These are phyloP conservation scores for Mortierella sp. DNA, from an alignment of 371 early-diverging fungal genomes.

Conservation along the genomic window DNA sequence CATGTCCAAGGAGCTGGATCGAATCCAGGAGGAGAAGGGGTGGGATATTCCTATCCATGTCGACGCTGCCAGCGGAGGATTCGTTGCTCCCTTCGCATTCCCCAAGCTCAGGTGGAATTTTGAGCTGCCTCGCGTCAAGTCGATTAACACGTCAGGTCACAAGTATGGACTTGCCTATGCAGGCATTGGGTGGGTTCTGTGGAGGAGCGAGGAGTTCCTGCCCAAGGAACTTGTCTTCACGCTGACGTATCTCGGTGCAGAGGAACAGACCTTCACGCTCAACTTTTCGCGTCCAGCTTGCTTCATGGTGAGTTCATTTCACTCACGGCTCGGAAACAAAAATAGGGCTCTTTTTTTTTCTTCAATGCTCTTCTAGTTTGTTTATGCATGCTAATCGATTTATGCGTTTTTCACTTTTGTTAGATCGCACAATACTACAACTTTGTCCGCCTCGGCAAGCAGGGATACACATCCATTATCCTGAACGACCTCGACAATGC, in stretches of 20 bases:
- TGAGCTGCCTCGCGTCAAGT: constrained; percentile 67
- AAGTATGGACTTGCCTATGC: constrained; percentile 76
- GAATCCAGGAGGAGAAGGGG: constrained; percentile 65
- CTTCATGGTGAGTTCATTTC: constrained; percentile 58
- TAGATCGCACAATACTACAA: constrained; percentile 81
- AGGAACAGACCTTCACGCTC: constrained; percentile 73
- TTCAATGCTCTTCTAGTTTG: not conserved
- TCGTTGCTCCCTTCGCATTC: constrained; percentile 74
- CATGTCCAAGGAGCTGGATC: constrained; percentile 72
- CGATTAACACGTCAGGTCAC: constrained; percentile 74
- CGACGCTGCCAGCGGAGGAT: constrained; percentile 75
- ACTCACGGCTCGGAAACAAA: not conserved
- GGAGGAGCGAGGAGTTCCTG: constrained; percentile 69
- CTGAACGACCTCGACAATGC: constrained; percentile 67
- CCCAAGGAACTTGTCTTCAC: constrained; percentile 80
- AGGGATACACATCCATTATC: constrained; percentile 74
- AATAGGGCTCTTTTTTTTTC: not conserved
- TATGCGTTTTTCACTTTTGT: not conserved
- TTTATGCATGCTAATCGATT: not conserved
- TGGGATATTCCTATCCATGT: constrained; percentile 73
- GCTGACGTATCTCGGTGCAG: constrained; percentile 75
- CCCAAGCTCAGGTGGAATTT: constrained; percentile 76
- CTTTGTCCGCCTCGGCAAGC: constrained; percentile 76
- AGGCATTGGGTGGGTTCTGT: constrained; percentile 79
- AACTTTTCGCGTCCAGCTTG: constrained; percentile 80